Conservation (phyloP, 768 basidiomycete species). For the Kockovaella imperatae region DNA sequence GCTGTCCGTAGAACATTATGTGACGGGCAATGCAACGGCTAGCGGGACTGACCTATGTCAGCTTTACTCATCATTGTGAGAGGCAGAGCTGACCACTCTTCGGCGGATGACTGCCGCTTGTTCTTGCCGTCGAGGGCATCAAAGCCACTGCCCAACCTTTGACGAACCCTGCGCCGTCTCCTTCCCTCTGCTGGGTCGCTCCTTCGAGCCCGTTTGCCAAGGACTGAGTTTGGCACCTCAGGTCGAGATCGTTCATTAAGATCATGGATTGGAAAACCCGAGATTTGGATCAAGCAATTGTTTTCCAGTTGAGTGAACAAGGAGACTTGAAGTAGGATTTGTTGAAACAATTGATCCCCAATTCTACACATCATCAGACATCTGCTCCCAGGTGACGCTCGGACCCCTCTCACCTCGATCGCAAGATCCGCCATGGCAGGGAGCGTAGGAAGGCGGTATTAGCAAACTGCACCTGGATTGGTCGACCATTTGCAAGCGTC, state of each 20-base stretch:
- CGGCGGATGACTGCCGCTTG: too few species aligned
- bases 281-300: constrained; percentile 73
- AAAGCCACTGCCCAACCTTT: background rate
- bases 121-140: too few species aligned
- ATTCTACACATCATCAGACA: too few species aligned
- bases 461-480: too few species aligned
- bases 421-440: constrained; percentile 23
- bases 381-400: too few species aligned
- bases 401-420: too few species aligned
- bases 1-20: constrained; percentile 36
- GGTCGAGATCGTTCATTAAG: constrained; percentile 6
- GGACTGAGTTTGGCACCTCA: background rate
- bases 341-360: constrained; percentile 66
- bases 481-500: too few species aligned
- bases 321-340: constrained; percentile 66
- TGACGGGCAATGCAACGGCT: constrained; percentile 29
- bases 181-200: background rate
- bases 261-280: constrained; percentile 61
- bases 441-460: constrained; percentile 22
- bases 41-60: constrained; percentile 13
- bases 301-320: constrained; percentile 74
- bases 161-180: background rate
- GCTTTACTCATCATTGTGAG: background rate
- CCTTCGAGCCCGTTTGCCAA: background rate
- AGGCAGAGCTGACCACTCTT: background rate